Evolutionary conservation across 306 rosid genomes (phyloP).

Genomic region (Abrus precatorius): DNA sequence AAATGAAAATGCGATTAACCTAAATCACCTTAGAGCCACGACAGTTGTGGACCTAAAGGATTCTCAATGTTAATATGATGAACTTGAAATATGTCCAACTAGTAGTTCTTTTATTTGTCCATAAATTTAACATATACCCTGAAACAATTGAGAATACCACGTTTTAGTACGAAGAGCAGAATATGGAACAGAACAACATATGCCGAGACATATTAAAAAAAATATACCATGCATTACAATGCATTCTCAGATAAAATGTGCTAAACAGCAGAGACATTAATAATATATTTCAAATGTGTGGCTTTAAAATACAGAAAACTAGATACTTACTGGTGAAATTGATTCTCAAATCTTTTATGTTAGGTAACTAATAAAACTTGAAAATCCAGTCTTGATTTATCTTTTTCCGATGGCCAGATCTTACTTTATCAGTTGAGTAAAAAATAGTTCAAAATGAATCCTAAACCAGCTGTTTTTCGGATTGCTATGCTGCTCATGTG

Average conservation of each 20-base stretch:
- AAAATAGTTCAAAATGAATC: slow-evolving; percentile 24
- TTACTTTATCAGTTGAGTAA: neutral
- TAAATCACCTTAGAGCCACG: slow-evolving; percentile 52
- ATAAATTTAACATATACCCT: slow-evolving; percentile 43
- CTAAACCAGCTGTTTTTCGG: neutral
- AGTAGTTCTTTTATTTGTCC: slow-evolving; percentile 38
- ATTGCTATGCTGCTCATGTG: neutral
- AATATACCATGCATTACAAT: neutral
- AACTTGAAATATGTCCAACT: slow-evolving; percentile 38
- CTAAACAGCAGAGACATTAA: neutral
- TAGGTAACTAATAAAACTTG: neutral
- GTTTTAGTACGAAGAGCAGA: slow-evolving; percentile 40
- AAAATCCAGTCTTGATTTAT: neutral
- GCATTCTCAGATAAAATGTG: slow-evolving; percentile 18
- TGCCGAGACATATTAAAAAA: neutral
- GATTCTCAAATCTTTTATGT: neutral
- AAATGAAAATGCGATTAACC: slow-evolving; percentile 21
- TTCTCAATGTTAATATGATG: slow-evolving; percentile 29
- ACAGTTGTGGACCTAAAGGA: slow-evolving; percentile 45
- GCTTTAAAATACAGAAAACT: neutral
- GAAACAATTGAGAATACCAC: slow-evolving; percentile 39
- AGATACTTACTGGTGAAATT: neutral
- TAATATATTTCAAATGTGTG: neutral
- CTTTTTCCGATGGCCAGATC: neutral
- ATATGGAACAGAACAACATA: neutral